Base-by-base conservation (phyloP, 2,329 filamentous ascomycete species). In the Fusarium nelsonii region DNA sequence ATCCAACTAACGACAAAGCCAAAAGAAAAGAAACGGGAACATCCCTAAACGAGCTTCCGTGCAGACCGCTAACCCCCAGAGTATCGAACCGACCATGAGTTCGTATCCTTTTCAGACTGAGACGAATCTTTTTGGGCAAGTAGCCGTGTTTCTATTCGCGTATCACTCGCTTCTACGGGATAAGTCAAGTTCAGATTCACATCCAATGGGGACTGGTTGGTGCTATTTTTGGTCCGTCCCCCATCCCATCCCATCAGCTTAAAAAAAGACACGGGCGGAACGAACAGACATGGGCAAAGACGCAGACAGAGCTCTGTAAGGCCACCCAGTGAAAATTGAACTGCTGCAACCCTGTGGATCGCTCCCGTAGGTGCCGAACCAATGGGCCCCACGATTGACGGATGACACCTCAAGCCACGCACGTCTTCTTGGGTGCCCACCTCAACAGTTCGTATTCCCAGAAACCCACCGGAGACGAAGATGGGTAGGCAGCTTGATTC, bases 371-470 rank as follows among this genome's bases (percentile, higher is more conserved):
- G 20, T 56, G 58, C 62, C 62, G 62, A 63, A 16, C 69, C 71
- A 72, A 73, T 72, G 40, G 33, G 15, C 48, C 58, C 45, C 34
- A 34, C 57, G 57, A 51, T 69, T 46, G 39, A 63, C 39, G 61
- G 46, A 65, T 70, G 64, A 61, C 68, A 65, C 53, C 30, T 63
- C 41, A 63, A 51, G 69, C 67, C 72, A 73, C 65, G 60, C 62
- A 63, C 50, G 52, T 62, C 57, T 61, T 45, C 65, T 51, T 51
- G 30, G 51, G 69, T 64, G 70, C 71, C 71, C 72, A 70, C 72
- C 72, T 69, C 62, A 57, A 32, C 58, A 74, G 70, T 74, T 74
- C 72, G 72, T 74, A 74, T 74, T 74, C 34, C 16, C 62, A 60
- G 45, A 52, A 72, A 43, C 57, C 68, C 63, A 51, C 51, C 36